A percentile compares a stretch with the other conserved stretches of the same genome.
Evolutionary conservation across 2,329 filamentous ascomycete genomes (phyloP).

Genomic region (Fusarium hainanense): DNA sequence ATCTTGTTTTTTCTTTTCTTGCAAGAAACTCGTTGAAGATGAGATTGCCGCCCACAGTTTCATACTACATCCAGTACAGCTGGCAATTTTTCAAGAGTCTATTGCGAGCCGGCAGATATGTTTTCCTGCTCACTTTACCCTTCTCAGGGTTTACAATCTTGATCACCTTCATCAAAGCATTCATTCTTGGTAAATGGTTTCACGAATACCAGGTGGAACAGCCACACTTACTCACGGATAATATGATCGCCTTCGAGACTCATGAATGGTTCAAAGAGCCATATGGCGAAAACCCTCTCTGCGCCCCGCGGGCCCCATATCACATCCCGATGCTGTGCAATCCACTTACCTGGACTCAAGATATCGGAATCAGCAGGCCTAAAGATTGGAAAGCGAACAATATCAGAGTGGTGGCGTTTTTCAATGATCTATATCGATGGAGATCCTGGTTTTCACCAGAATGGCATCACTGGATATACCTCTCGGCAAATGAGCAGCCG

Average conservation of each 20-base stretch:
- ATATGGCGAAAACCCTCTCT: background rate
- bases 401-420: accelerated
- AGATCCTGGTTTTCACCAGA: background rate
- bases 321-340: background rate
- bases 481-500: background rate
- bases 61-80: background rate
- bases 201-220: accelerated
- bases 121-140: background rate
- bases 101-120: accelerated
- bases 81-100: accelerated
- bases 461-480: slow-evolving; percentile 10
- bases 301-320: background rate
- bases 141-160: background rate
- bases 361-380: background rate
- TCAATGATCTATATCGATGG: background rate
- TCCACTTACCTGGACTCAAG: background rate
- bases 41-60: too few relatives aligned
- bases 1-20: too few relatives aligned
- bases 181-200: background rate
- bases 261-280: background rate
- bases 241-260: background rate
- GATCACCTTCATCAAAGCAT: background rate
- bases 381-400: background rate
- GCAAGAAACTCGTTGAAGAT: background rate
- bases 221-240: accelerated